A percentile compares a stretch with the other conserved stretches of the same genome.
phyloP scores from a whole-genome alignment of 1,284 basidiomycete genomes.

The Papiliotrema terrestris region DNA sequence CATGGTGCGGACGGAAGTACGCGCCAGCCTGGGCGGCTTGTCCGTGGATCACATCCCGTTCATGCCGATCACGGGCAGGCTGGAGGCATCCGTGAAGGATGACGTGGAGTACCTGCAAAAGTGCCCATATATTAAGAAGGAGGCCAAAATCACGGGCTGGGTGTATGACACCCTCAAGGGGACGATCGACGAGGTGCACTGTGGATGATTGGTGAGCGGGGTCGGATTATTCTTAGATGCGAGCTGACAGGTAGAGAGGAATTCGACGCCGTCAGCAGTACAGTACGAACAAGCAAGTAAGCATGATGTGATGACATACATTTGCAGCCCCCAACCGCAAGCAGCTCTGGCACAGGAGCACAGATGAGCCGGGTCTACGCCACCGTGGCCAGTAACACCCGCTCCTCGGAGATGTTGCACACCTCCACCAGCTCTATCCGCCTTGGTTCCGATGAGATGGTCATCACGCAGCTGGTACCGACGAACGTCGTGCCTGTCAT shows the following conservation, averaged over 20 bases:
- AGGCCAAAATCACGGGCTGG: conserved; percentile 13
- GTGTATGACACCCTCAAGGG: conserved; percentile 13
- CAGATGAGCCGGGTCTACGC: conserved; percentile 5
- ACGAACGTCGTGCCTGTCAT: conserved; percentile 46
- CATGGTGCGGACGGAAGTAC: conserved; percentile 7
- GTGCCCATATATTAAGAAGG: conserved; percentile 11
- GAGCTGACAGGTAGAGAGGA: too few species aligned
- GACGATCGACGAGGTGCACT: conserved; percentile 10
- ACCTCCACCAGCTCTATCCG: conserved; percentile 48
- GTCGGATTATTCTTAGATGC: too few species aligned
- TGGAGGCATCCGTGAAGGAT: conserved; percentile 10
- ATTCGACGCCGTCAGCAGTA: too few species aligned
- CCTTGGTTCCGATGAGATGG: conserved; percentile 37
- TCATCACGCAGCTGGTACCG: conserved; percentile 50
- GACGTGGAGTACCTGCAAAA: conserved; percentile 13
- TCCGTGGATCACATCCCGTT: conserved; percentile 11
- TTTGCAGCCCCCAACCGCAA: too few species aligned
- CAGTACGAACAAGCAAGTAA: too few species aligned
- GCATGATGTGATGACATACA: too few species aligned
- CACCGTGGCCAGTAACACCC: conserved; percentile 43
- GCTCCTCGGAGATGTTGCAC: conserved; percentile 45
- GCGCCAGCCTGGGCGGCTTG: conserved; percentile 6
- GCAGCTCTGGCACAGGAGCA: neutral
- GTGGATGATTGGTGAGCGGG: too few species aligned
- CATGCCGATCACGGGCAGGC: conserved; percentile 9